These are phyloP conservation scores for Fusarium verrucosum DNA, from an alignment of 2,329 filamentous ascomycete species.

Conservation along the genomic window DNA sequence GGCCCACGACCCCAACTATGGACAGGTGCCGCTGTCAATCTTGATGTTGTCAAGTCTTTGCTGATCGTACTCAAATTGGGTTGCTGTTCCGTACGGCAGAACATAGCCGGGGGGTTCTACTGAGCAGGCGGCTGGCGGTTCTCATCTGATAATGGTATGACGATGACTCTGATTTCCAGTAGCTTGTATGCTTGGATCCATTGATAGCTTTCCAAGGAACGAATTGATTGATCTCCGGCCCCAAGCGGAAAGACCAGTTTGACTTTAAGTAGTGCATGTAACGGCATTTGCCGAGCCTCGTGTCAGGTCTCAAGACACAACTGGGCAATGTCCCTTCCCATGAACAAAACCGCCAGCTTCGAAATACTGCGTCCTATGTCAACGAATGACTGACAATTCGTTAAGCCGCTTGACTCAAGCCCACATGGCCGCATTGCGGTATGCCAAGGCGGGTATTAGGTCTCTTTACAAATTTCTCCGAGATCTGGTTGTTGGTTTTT, in stretches of 20 bases:
- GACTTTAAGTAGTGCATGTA: neutral
- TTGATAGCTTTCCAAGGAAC: slow-evolving; percentile 10
- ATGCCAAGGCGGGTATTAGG: neutral
- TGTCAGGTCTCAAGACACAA: neutral
- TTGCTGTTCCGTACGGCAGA: slow-evolving; percentile 2
- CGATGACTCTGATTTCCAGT: slow-evolving; percentile 15
- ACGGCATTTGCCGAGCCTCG: neutral
- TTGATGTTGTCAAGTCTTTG: slow-evolving; percentile 26
- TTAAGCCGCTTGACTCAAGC: neutral
- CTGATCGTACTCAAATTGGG: slow-evolving; percentile 21
- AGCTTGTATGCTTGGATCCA: neutral
- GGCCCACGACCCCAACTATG: slow-evolving; percentile 23
- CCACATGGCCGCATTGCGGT: neutral
- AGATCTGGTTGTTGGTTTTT: slow-evolving; percentile 8
- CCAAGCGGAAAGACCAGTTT: neutral
- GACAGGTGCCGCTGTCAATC: slow-evolving; percentile 14
- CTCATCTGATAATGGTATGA: slow-evolving; percentile 6
- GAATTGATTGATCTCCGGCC: neutral
- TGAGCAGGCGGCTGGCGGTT: neutral
- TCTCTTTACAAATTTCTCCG: neutral
- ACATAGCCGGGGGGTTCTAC: slow-evolving; percentile 2
- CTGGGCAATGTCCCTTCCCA: slow-evolving; percentile 2
- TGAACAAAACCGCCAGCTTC: slow-evolving; percentile 5
- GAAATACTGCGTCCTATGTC: slow-evolving; percentile 9
- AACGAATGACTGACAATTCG: neutral